Percentiles rank a stretch among this genome's conserved stretches.
phyloP scores from a whole-genome alignment of 2,329 filamentous ascomycete genomes.

The Fusarium sp. region DNA sequence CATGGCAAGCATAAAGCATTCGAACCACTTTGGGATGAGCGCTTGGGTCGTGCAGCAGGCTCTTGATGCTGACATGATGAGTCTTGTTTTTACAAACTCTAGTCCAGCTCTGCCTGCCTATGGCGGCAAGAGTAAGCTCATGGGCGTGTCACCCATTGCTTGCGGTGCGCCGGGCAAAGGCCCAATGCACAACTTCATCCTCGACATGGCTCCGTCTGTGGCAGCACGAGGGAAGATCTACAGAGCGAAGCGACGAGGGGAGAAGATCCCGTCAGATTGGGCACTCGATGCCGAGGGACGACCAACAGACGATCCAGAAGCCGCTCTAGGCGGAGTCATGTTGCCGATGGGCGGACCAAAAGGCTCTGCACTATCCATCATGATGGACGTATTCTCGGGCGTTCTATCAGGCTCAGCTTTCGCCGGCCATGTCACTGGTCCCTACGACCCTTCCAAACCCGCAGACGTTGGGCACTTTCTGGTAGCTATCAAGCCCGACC shows the following conservation, averaged over 20 bases:
- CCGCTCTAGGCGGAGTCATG: conserved; percentile 81
- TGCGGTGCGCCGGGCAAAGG: conserved; percentile 75
- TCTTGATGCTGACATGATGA: conserved; percentile 75
- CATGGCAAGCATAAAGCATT: conserved; percentile 78
- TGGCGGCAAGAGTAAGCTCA: conserved; percentile 72
- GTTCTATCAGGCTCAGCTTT: conserved; percentile 80
- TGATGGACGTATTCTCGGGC: conserved; percentile 91
- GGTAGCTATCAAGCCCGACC: conserved; percentile 75
- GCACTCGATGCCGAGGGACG: conserved; percentile 76
- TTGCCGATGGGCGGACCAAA: conserved; percentile 87
- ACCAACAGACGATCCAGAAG: conserved; percentile 74
- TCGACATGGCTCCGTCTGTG: conserved; percentile 78
- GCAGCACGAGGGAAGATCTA: conserved; percentile 78
- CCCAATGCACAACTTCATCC: conserved; percentile 66
- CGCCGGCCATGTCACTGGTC: conserved; percentile 78
- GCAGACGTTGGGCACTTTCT: conserved; percentile 80
- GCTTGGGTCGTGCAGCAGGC: conserved; percentile 84
- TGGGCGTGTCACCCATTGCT: conserved; percentile 78
- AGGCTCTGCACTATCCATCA: conserved; percentile 77
- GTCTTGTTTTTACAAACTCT: conserved; percentile 75
- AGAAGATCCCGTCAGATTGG: conserved; percentile 78
- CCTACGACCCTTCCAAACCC: conserved; percentile 75
- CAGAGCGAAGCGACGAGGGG: conserved; percentile 72
- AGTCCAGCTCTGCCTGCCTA: conserved; percentile 76
- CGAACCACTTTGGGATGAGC: conserved; percentile 85